Percentiles rank a stretch among this genome's conserved stretches.
phyloP scores from a whole-genome alignment of 805 yeast species.

The Metschnikowia kofuensis region DNA sequence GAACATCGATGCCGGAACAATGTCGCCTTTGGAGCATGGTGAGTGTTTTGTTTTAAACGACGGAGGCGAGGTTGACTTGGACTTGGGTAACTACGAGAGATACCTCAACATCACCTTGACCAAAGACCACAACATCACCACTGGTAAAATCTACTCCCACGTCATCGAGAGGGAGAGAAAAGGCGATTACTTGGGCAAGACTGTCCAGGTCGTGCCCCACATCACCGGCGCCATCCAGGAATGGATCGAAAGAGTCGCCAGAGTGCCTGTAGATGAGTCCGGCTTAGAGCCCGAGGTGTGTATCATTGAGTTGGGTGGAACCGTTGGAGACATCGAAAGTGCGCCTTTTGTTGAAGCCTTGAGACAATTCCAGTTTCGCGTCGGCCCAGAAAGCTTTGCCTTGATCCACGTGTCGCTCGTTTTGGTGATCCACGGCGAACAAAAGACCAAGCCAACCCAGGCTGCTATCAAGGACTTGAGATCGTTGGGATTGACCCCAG shows the following conservation, averaged over 20 bases:
- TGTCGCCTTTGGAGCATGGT: conserved; percentile 99
- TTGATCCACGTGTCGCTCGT: conserved; percentile 95
- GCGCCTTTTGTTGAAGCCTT: conserved; percentile 99
- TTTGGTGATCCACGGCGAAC: conserved; percentile 98
- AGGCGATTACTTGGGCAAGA: conserved; percentile 97
- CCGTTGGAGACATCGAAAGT: conserved; percentile 98
- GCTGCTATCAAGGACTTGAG: conserved; percentile 98
- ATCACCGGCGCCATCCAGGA: conserved; percentile 96
- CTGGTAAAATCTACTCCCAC: conserved; percentile 93
- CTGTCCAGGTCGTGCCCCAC: conserved; percentile 99
- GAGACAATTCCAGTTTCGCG: conserved; percentile 98
- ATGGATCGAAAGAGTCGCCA: conserved; percentile 94
- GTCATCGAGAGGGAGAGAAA: conserved; percentile 93
- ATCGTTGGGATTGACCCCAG: conserved; percentile 91
- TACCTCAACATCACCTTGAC: conserved; percentile 92
- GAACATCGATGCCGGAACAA: conserved; percentile 99
- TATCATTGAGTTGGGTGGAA: conserved; percentile 97
- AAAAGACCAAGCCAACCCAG: conserved; percentile 98
- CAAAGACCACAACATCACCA: conserved; percentile 92
- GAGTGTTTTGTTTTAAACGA: conserved; percentile 97
- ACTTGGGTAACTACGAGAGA: conserved; percentile 96
- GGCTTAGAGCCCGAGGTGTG: conserved; percentile 93
- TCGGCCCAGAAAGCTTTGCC: conserved; percentile 90
- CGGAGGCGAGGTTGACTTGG: conserved; percentile 99
- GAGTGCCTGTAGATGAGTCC: conserved; percentile 85